Evolutionary conservation across 225 moss, liverwort and hornwort species (phyloP), one percentile per base, ranked within the genome.

Genomic region (Physcomitrellopsis africana): DNA sequence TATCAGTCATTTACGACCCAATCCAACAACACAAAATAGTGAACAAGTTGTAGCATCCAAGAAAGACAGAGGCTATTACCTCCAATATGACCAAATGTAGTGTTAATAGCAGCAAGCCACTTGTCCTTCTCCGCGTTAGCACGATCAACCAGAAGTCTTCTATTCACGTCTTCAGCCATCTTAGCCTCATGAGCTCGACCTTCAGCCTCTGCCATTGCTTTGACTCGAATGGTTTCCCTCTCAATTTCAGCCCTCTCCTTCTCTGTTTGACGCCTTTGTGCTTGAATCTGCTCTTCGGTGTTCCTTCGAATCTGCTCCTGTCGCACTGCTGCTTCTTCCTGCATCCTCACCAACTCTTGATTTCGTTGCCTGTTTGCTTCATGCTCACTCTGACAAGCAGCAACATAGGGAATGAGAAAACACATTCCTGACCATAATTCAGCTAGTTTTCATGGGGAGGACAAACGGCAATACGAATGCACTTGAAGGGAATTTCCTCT

Each of bases 61-160:
- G 32, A 45, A 61, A 70, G 61, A 5, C 69, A 55, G 49, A 61
- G 24, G 24, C 23, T 66, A 46, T 37, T 73, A 90, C 90, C 89
- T 92, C 99, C 99, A 75, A 99, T 76, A 32, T 99, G 92, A 75
- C 85, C 81, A 66, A 99, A 84, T 45, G 99, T 89, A 51, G 85
- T 80, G 63, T 91, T 92, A 22, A 99, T 85, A 49, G 90, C 86
- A 61, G 94, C 88, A 65, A 99, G 86, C 93, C 82, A 88, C 79
- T 99, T 99, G n/a, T 95, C 95, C 62, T 90, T 99, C 79, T 99
- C 99, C 89, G 85, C 78, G 22, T 73, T 89, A 44, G 93, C 92
- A 66, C 92, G 91, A 60, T 99, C 95, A 32, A 95, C 76, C 55
- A 99, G 68, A 76, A 95, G 75, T 47, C 95, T 89, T 79, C 90